A percentile compares a stretch with the other conserved stretches of the same genome.
phyloP scores from a whole-genome alignment of 2,329 filamentous ascomycete genomes.

The Paecilomyces sp. region DNA sequence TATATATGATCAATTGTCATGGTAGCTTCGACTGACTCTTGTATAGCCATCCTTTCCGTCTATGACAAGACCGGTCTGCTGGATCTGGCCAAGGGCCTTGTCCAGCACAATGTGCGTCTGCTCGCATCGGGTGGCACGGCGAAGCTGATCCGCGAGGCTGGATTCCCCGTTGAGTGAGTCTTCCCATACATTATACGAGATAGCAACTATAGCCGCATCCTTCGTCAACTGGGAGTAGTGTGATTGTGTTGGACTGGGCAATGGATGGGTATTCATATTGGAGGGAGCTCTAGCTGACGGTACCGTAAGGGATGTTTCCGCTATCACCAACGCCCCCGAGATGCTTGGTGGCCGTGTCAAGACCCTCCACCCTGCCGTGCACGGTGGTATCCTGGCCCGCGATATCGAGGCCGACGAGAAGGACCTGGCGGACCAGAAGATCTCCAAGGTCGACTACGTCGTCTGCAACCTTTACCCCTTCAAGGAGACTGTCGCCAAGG shows the following conservation, averaged over 20 bases:
- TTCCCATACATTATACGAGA: background rate
- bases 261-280: background rate
- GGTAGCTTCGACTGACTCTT: background rate
- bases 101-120: constrained; percentile 83
- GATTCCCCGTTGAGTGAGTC: constrained; percentile 85
- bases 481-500: constrained; percentile 95
- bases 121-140: constrained; percentile 92
- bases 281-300: constrained; percentile 1
- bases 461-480: constrained; percentile 99
- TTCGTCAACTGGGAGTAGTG: background rate
- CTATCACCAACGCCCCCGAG: constrained; percentile 93
- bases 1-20: background rate
- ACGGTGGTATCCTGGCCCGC: constrained; percentile 78
- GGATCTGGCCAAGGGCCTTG: constrained; percentile 84
- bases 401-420: constrained; percentile 94
- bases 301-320: constrained; percentile 73
- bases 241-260: background rate
- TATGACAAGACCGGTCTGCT: constrained; percentile 97
- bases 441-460: constrained; percentile 89
- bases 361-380: constrained; percentile 91
- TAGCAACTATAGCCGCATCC: background rate
- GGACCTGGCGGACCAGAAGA: constrained; percentile 90
- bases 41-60: constrained; percentile 81
- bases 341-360: constrained; percentile 92
- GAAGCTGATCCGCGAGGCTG: constrained; percentile 92